Percentiles rank a stretch among this genome's conserved stretches.
phyloP scores from a whole-genome alignment of 2,329 filamentous ascomycete species.

The Venturiaceae sp. region DNA sequence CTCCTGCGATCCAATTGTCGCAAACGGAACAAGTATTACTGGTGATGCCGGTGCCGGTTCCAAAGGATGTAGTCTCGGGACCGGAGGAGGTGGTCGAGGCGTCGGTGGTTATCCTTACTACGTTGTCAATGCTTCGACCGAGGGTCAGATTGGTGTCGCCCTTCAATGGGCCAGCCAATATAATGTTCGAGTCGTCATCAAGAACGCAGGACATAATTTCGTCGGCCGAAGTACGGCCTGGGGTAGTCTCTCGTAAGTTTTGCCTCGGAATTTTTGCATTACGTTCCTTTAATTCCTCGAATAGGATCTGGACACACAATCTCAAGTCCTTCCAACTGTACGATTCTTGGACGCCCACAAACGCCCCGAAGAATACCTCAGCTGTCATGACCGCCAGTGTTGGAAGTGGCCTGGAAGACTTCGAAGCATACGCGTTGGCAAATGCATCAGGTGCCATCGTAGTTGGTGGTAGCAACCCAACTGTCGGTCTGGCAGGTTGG shows the following conservation, averaged over 20 bases:
- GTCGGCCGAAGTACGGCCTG: neutral
- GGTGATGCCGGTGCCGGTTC: neutral
- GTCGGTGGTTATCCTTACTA: conserved; percentile 34
- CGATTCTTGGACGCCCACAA: neutral
- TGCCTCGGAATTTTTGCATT: too few species aligned
- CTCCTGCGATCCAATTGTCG: neutral
- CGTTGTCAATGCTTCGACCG: conserved; percentile 30
- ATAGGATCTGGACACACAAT: neutral
- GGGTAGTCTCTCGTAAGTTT: neutral
- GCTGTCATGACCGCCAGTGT: neutral
- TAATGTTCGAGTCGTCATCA: conserved; percentile 5
- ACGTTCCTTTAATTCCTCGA: too few species aligned
- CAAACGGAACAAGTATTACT: neutral
- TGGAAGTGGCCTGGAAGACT: neutral
- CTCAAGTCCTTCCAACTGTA: neutral
- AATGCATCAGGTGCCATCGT: neutral
- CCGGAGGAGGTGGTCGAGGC: conserved; percentile 35
- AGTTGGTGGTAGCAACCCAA: conserved; percentile 2
- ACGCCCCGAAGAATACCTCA: too few species aligned
- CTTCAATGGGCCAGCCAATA: neutral
- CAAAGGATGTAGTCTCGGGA: neutral
- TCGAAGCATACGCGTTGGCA: neutral
- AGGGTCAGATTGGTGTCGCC: conserved; percentile 11
- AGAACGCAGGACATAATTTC: conserved; percentile 9
- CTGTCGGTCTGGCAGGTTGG: conserved; percentile 19